Percentiles rank a stretch among this genome's conserved stretches.
Conservation (phyloP, 371 early-diverging fungal species). For the Mycotypha africana region DNA sequence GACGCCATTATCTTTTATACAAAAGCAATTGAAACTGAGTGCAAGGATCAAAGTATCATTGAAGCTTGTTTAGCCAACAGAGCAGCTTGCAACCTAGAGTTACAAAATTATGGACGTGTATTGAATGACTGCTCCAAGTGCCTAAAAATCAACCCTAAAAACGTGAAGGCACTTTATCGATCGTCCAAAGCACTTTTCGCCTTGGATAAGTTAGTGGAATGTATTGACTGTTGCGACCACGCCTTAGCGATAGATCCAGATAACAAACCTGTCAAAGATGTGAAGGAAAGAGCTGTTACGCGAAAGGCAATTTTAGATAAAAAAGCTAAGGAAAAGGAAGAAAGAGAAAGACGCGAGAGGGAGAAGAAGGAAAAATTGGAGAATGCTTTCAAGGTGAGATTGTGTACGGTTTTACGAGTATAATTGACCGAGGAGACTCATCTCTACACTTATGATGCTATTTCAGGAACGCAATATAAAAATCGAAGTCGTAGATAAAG, state of each 20-base stretch:
- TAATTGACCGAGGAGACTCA: no score
- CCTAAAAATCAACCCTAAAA: slow-evolving; percentile 69
- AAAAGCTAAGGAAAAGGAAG: slow-evolving; percentile 39
- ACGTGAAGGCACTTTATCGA: slow-evolving; percentile 90
- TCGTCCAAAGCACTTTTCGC: slow-evolving; percentile 77
- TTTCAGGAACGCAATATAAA: slow-evolving; percentile 50
- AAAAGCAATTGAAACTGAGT: slow-evolving; percentile 78
- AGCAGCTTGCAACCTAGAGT: slow-evolving; percentile 89
- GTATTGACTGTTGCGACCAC: slow-evolving; percentile 77
- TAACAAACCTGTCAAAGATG: slow-evolving; percentile 54
- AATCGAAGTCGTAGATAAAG: slow-evolving; percentile 39
- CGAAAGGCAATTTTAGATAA: slow-evolving; percentile 37
- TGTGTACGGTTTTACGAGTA: no score
- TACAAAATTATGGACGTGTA: slow-evolving; percentile 71
- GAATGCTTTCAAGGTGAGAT: slow-evolving; percentile 48
- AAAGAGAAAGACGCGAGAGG: slow-evolving; percentile 39
- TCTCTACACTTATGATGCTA: background rate
- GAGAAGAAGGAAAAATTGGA: slow-evolving; percentile 42
- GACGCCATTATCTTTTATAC: slow-evolving; percentile 88
- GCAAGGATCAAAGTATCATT: slow-evolving; percentile 67
- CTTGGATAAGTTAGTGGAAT: slow-evolving; percentile 79
- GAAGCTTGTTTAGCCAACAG: slow-evolving; percentile 82
- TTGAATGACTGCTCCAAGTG: slow-evolving; percentile 88
- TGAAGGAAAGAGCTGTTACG: slow-evolving; percentile 35
- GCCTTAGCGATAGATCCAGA: slow-evolving; percentile 66